phyloP scores from a whole-genome alignment of 148 eudicot species.

The Chenopodium album region DNA sequence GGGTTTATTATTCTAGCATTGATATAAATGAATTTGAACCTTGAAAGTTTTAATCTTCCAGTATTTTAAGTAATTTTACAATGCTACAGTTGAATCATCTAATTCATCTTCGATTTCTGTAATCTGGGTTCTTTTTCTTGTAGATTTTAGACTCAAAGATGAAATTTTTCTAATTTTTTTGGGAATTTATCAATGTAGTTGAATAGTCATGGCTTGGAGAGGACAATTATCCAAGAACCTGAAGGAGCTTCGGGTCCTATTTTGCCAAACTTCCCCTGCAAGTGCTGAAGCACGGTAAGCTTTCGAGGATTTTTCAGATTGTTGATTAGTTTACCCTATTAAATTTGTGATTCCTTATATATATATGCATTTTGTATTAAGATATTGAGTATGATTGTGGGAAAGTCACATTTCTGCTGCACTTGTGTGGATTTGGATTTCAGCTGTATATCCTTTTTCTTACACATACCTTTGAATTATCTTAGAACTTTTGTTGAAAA shows the following conservation, averaged over 20 bases:
- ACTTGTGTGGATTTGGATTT: neutral
- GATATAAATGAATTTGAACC: too few species aligned
- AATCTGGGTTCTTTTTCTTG: neutral
- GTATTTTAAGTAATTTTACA: too few species aligned
- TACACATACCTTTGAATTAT: slow-evolving; percentile 6
- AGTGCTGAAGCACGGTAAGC: slow-evolving; percentile 78
- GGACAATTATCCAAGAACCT: slow-evolving; percentile 58
- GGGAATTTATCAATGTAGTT: neutral
- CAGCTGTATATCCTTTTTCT: neutral
- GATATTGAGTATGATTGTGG: neutral
- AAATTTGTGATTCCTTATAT: neutral
- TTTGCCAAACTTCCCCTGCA: slow-evolving; percentile 77
- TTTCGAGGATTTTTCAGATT: neutral
- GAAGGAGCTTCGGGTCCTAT: slow-evolving; percentile 85
- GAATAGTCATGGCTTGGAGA: slow-evolving; percentile 73
- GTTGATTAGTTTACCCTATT: neutral
- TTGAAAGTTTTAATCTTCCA: too few species aligned
- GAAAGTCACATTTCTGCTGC: neutral
- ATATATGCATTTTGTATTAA: neutral
- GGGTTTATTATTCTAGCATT: too few species aligned
- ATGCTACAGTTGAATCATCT: too few species aligned
- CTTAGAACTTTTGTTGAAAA: slow-evolving; percentile 72
- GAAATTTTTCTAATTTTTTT: neutral
- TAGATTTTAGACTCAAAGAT: neutral
- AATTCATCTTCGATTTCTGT: too few species aligned